Conservation (phyloP, 805 yeast genomes). For the Saccharomycopsis schoenii region DNA sequence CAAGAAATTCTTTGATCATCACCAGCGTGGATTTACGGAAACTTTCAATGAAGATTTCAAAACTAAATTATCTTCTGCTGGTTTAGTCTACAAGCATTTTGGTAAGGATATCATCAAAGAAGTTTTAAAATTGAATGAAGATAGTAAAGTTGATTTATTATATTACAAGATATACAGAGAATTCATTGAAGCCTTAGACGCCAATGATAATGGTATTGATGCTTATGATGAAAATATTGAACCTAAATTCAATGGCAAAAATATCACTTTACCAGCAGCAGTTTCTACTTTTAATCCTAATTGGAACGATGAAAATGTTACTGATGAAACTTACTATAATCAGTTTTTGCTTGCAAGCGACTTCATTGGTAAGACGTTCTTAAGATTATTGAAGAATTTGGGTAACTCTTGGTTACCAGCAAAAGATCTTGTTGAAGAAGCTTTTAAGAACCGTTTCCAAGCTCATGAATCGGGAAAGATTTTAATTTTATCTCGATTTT, state of each 20-base stretch:
- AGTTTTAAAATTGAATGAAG: constrained; percentile 32
- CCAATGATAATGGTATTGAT: constrained; percentile 88
- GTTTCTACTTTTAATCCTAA: constrained; percentile 76
- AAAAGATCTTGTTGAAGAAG: constrained; percentile 60
- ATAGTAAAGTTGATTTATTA: constrained; percentile 36
- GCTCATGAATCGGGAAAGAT: constrained; percentile 66
- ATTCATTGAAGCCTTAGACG: constrained; percentile 87
- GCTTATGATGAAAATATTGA: constrained; percentile 46
- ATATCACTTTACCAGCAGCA: constrained; percentile 67
- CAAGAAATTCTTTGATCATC: constrained; percentile 84
- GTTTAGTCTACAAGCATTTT: constrained; percentile 79
- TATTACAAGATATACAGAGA: constrained; percentile 74
- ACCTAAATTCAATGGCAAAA: constrained; percentile 60
- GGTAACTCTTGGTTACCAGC: constrained; percentile 93
- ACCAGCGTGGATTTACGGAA: constrained; percentile 83
- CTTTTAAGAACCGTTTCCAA: constrained; percentile 48
- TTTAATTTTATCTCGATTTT: constrained; percentile 61
- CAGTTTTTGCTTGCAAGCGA: constrained; percentile 62
- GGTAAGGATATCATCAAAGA: constrained; percentile 60
- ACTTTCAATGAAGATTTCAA: constrained; percentile 51
- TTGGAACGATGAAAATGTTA: constrained; percentile 66
- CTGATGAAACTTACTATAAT: constrained; percentile 49
- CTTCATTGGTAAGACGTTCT: constrained; percentile 77
- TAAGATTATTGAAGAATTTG: constrained; percentile 51
- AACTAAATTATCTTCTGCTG: constrained; percentile 90